Evolutionary conservation across 805 yeast species (phyloP).

Genomic region (Saccharomycopsis olivae): DNA sequence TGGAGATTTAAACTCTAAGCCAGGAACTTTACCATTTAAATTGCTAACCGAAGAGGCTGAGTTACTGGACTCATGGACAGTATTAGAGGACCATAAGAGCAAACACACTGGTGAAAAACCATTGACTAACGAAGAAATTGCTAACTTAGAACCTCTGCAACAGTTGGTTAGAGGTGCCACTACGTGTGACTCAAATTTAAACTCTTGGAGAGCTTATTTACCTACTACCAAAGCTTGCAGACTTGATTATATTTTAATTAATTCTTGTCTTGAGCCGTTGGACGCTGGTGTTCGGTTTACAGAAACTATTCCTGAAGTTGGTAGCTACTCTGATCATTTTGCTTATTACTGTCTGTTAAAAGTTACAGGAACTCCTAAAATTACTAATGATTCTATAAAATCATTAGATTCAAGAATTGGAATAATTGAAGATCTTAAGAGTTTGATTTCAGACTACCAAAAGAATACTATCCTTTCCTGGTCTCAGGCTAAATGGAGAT

Average conservation of each 20-base stretch:
- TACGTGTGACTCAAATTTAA: conserved; percentile 80
- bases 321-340: conserved; percentile 89
- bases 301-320: conserved; percentile 52
- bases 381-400: background rate
- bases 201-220: conserved; percentile 67
- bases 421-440: conserved; percentile 37
- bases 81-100: conserved; percentile 23
- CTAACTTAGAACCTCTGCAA: conserved; percentile 37
- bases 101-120: conserved; percentile 1
- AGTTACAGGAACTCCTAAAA: conserved; percentile 18
- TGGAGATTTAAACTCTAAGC: conserved; percentile 87
- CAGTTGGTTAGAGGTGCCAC: conserved; percentile 71
- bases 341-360: conserved; percentile 49
- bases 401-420: conserved; percentile 4
- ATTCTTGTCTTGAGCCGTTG: conserved; percentile 35
- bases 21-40: conserved; percentile 74
- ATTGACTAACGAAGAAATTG: conserved; percentile 28
- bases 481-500: conserved; percentile 41
- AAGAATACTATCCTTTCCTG: conserved; percentile 47
- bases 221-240: conserved; percentile 66
- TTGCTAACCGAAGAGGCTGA: conserved; percentile 62
- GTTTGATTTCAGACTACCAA: conserved; percentile 35
- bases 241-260: conserved; percentile 81
- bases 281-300: conserved; percentile 68
- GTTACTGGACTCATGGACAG: conserved; percentile 77